A percentile compares a stretch with the other conserved stretches of the same genome.
Conservation (phyloP, 2,329 filamentous ascomycete species). For the Pyrenochaeta sp. region DNA sequence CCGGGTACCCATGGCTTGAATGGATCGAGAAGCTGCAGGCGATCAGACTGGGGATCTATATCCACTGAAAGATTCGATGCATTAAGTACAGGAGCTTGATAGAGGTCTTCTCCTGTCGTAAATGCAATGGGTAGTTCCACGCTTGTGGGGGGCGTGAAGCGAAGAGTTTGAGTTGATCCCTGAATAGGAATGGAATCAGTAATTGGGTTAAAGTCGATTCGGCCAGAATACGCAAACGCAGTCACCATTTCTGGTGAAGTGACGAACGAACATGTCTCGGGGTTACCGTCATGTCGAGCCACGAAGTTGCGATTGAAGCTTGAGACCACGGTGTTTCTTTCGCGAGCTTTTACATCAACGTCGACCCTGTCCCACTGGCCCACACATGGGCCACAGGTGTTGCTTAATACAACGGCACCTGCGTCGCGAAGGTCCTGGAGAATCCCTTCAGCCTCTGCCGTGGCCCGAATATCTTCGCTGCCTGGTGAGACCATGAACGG, state of each 20-base stretch:
- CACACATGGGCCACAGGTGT: slow-evolving; percentile 47
- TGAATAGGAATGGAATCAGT: slow-evolving; percentile 29
- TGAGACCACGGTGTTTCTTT: slow-evolving; percentile 45
- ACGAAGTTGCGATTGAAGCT: slow-evolving; percentile 51
- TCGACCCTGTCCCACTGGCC: slow-evolving; percentile 48
- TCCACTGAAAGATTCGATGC: slow-evolving; percentile 27
- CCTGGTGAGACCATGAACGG: slow-evolving; percentile 44
- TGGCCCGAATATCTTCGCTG: slow-evolving; percentile 46
- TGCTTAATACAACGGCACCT: slow-evolving; percentile 42
- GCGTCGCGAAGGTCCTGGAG: slow-evolving; percentile 36
- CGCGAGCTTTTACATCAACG: slow-evolving; percentile 28
- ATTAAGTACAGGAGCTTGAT: slow-evolving; percentile 31
- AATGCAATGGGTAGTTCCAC: slow-evolving; percentile 37
- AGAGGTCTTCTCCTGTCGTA: slow-evolving; percentile 28
- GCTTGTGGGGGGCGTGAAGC: slow-evolving; percentile 33
- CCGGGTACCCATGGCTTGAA: slow-evolving; percentile 33
- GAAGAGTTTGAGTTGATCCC: slow-evolving; percentile 20
- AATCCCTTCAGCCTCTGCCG: slow-evolving; percentile 39
- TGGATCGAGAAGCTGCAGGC: slow-evolving; percentile 25
- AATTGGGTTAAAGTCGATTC: slow-evolving; percentile 36
- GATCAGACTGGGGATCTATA: slow-evolving; percentile 37
- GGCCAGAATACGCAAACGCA: slow-evolving; percentile 34
- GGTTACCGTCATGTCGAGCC: slow-evolving; percentile 48
- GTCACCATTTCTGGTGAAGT: slow-evolving; percentile 58
- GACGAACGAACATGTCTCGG: slow-evolving; percentile 59